phyloP scores from a whole-genome alignment of 768 basidiomycete species.

The Mycena olivaceomarginata region DNA sequence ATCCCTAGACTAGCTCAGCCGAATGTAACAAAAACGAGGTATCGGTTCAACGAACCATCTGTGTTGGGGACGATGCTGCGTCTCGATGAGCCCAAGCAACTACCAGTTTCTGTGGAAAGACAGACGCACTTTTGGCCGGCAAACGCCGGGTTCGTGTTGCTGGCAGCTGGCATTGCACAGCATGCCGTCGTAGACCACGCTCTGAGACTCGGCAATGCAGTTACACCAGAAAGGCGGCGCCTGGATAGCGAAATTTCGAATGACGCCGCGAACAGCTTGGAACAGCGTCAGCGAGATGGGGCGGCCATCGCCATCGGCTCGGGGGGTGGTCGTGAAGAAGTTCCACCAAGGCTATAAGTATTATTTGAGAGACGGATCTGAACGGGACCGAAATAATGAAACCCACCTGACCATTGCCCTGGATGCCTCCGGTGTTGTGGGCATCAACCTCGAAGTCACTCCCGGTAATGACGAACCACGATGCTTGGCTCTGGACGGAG shows the following conservation, averaged over 20 bases:
- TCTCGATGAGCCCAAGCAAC: background rate
- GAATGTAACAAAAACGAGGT: background rate
- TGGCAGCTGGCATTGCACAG: constrained; percentile 73
- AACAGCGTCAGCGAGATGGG: constrained; percentile 74
- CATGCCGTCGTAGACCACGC: constrained; percentile 75
- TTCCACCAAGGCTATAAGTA: constrained; percentile 75
- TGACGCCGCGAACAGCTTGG: constrained; percentile 62
- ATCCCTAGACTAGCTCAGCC: constrained; percentile 63
- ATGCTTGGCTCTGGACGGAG: constrained; percentile 69
- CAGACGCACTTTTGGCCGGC: constrained; percentile 67
- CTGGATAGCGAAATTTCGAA: constrained; percentile 71
- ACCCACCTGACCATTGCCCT: constrained; percentile 74
- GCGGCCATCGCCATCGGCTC: constrained; percentile 74
- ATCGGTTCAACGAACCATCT: constrained; percentile 61
- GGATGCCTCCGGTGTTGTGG: constrained; percentile 73
- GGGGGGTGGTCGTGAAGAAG: constrained; percentile 67
- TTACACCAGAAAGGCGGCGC: constrained; percentile 80
- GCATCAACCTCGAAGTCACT: constrained; percentile 73
- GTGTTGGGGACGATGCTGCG: constrained; percentile 75
- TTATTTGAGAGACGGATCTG: background rate
- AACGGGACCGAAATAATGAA: background rate
- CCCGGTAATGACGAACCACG: constrained; percentile 79
- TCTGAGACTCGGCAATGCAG: constrained; percentile 68
- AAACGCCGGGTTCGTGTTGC: constrained; percentile 71
- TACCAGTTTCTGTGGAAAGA: background rate